Percentiles rank a stretch among this genome's conserved stretches.
Evolutionary conservation across 139 green algal species (phyloP).

Genomic region (Microglena sp.): DNA sequence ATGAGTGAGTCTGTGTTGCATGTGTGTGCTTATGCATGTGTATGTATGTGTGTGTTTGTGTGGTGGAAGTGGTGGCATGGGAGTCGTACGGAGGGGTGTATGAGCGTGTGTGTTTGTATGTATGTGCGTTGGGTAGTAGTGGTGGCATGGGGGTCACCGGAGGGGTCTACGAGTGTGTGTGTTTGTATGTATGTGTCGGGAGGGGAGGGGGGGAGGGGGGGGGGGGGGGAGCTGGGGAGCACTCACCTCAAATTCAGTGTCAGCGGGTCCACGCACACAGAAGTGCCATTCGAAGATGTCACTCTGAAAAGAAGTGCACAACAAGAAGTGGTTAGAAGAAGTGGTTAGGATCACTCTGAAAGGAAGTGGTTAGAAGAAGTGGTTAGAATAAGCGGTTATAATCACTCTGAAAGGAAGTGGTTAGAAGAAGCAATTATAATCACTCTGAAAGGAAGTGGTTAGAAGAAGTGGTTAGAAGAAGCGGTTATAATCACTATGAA

Average conservation of each 20-base stretch:
- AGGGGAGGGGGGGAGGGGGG: neutral
- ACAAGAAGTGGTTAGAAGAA: neutral
- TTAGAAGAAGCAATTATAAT: no score
- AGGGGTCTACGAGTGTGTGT: neutral
- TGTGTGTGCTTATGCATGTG: neutral
- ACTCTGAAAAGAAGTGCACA: conserved; percentile 43
- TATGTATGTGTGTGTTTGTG: neutral
- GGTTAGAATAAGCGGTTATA: no score
- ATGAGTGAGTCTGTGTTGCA: neutral
- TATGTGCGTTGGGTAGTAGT: neutral
- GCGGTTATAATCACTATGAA: neutral
- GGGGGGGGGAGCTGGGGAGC: neutral
- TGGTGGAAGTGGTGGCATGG: neutral
- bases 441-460: no score
- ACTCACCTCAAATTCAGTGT: conserved; percentile 84
- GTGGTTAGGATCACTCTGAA: no score
- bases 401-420: no score
- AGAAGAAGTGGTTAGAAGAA: no score
- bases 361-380: no score
- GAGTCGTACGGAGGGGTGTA: neutral
- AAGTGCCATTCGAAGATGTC: conserved; percentile 99
- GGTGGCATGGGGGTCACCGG: neutral
- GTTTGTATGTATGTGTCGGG: neutral
- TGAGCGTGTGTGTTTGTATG: neutral
- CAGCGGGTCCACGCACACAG: conserved; percentile 74